Base-by-base conservation (phyloP, 176 grass and related monocot species). In the Neostapfia colusana region DNA sequence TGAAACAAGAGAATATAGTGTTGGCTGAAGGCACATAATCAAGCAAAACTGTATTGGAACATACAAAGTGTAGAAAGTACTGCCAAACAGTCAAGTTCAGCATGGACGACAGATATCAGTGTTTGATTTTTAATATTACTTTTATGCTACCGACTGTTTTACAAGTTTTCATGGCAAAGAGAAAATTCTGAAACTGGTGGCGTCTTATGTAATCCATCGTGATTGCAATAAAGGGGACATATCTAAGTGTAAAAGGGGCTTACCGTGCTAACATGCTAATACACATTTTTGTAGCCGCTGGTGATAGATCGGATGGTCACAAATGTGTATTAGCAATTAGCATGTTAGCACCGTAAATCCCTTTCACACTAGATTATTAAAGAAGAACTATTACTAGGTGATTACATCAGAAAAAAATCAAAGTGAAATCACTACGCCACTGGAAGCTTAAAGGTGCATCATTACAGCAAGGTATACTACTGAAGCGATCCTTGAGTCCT, bases 1-100 rank as follows among this genome's bases (percentile, higher is more conserved):
- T 99, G 82, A 50, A 93, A 82, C 51, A 36, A 78, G 65, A 87
- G 54, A 84, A 65, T 49, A 67, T 56, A 48, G 40, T 49, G 39
- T 88, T 20, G 79, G 18, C 43, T 75, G 23, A 67, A 75, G 31
- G 3, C 56, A 56, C 17, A 72, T 49, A 45, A 64, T 41, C 35
- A 70, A 80, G 43, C 38, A 48, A 76, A 74, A 81, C 56, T 15
- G 5, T 84, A 45, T 6, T 16, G 0, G 20, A 79, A 82, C 51
- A 80, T 42, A 55, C 4, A 31, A 62, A 76, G 35, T 66, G 20
- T 82, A 39, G 38, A 69, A 69, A 55, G 54, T 2, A 54, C 14
- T 79, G 55, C n/a, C 27, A 74, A 6, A n/a, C 26, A 74, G 28
- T 2, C 43, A 69, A 61, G 8, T 76, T 85, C 16, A 76, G 43